Percentiles rank a stretch among this genome's conserved stretches.
Evolutionary conservation across 495 filamentous ascomycete species (phyloP).

Genomic region (Penicillium paxilli): DNA sequence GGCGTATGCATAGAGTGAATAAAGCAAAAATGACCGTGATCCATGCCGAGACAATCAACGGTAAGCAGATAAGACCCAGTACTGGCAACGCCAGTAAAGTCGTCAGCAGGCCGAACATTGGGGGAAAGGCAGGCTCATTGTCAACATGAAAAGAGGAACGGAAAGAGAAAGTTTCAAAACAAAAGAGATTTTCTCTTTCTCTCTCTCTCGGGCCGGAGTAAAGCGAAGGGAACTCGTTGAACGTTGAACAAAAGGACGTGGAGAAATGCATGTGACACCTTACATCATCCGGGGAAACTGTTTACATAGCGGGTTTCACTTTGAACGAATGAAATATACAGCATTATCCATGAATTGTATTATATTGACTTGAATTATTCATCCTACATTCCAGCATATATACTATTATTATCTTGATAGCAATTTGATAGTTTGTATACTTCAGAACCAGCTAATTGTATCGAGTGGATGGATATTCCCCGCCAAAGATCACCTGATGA

Average conservation of each 20-base stretch:
- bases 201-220: too few species aligned
- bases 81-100: constrained; percentile 61
- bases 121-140: not conserved
- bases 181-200: too few species aligned
- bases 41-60: constrained; percentile 66
- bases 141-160: not conserved
- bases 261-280: constrained; percentile 37
- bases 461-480: not conserved
- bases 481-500: not conserved
- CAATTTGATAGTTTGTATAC: too few species aligned
- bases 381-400: too few species aligned
- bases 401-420: too few species aligned
- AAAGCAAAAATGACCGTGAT: constrained; percentile 69
- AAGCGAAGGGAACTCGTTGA: too few species aligned
- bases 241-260: too few species aligned
- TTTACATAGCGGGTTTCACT: too few species aligned
- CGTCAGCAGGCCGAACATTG: constrained; percentile 39
- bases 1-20: constrained; percentile 61
- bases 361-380: too few species aligned
- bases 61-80: constrained; percentile 64
- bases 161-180: not conserved
- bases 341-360: too few species aligned
- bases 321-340: too few species aligned
- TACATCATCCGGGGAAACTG: constrained; percentile 16
- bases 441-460: too few species aligned